phyloP scores from a whole-genome alignment of 139 green algal genomes.

The Chlorella sp. region DNA sequence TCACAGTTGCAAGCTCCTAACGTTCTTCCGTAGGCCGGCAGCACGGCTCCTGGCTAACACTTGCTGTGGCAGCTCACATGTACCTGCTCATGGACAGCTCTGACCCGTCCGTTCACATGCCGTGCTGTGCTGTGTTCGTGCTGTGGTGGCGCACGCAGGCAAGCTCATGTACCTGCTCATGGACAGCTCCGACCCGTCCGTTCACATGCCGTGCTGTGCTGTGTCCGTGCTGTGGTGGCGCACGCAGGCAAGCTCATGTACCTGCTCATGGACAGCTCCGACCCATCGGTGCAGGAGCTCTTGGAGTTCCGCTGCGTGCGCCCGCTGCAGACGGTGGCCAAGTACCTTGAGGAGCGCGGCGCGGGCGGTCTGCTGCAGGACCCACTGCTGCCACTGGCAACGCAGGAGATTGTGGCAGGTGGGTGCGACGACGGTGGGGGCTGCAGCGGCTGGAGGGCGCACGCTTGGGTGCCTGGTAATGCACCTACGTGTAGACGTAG shows the following conservation, averaged over 20 bases:
- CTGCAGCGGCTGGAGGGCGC: too few species aligned
- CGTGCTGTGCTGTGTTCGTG: background rate
- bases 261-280: conserved; percentile 70
- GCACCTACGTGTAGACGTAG: too few species aligned
- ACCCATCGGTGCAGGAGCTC: conserved; percentile 63
- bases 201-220: background rate
- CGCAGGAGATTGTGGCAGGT: conserved; percentile 74
- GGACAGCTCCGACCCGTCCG: too few species aligned
- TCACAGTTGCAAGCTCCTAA: too few species aligned
- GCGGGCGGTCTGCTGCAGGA: conserved; percentile 54
- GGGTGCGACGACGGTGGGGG: too few species aligned
- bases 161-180: too few species aligned
- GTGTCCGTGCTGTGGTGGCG: background rate
- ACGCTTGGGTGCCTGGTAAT: too few species aligned
- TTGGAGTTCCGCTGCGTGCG: conserved; percentile 72
- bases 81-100: too few species aligned
- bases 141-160: conserved; percentile 41
- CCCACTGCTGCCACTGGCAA: conserved; percentile 64
- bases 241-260: conserved; percentile 81
- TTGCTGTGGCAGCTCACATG: too few species aligned
- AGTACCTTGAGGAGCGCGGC: conserved; percentile 66
- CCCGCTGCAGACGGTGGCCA: conserved; percentile 69
- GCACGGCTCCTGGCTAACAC: too few species aligned
- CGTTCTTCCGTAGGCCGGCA: too few species aligned
- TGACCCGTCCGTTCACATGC: background rate